Evolutionary conservation across 2,329 filamentous ascomycete species (phyloP).

Genomic region (Lecanicillium sp.): DNA sequence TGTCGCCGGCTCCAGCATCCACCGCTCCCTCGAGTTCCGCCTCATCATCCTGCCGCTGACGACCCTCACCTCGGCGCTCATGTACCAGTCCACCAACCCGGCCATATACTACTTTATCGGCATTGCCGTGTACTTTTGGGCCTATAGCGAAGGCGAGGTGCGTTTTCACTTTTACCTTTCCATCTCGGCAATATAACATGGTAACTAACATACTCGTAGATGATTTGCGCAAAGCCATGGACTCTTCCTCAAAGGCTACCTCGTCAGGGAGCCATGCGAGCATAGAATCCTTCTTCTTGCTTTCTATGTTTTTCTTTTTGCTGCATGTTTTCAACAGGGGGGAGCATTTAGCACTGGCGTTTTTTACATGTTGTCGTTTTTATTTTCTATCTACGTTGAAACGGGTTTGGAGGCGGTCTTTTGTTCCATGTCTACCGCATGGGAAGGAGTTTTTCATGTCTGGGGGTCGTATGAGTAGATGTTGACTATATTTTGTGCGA

Average conservation of each 20-base stretch:
- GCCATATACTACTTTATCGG: constrained; percentile 88
- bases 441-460: too few relatives aligned
- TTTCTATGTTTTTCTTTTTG: not conserved
- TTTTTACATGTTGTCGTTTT: constrained; percentile 5
- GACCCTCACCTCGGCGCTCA: constrained; percentile 63
- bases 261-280: constrained; percentile 13
- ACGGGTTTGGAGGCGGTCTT: too few relatives aligned
- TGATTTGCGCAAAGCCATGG: constrained; percentile 64
- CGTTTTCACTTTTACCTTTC: constrained; percentile 23
- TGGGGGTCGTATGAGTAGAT: too few relatives aligned
- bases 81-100: constrained; percentile 90
- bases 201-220: constrained; percentile 32
- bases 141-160: constrained; percentile 95
- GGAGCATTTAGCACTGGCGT: constrained; percentile 3
- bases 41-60: constrained; percentile 76
- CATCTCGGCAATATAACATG: not conserved
- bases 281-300: constrained; percentile 2
- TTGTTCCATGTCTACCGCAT: too few relatives aligned
- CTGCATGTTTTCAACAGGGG: not conserved
- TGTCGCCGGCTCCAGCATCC: constrained; percentile 68
- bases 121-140: constrained; percentile 89
- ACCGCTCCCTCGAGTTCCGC: constrained; percentile 81
- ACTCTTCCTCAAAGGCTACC: constrained; percentile 52
- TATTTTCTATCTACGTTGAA: not conserved
- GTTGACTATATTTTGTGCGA: too few relatives aligned